Evolutionary conservation across 2,329 filamentous ascomycete species (phyloP).

Genomic region (Nemania bipapillata): DNA sequence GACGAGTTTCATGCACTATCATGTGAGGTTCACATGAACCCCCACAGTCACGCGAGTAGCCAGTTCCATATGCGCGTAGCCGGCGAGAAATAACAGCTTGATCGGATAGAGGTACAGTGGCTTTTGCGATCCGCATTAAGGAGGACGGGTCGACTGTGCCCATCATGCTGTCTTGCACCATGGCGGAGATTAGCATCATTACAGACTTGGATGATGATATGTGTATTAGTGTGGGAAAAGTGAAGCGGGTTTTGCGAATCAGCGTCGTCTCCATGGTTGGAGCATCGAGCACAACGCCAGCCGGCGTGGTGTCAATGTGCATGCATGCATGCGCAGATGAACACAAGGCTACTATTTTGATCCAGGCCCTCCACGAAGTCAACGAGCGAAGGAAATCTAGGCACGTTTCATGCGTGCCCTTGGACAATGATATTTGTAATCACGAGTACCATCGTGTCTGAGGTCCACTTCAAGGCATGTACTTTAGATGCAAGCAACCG

Average conservation of each 20-base stretch:
- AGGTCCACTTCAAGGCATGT: slow-evolving; percentile 18
- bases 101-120: slow-evolving; percentile 8
- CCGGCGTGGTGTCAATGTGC: slow-evolving; percentile 4
- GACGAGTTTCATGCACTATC: slow-evolving; percentile 29
- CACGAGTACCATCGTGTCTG: slow-evolving; percentile 1
- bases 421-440: slow-evolving; percentile 12
- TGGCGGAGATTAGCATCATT: neutral
- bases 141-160: neutral
- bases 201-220: neutral
- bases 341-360: neutral
- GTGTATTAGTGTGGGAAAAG: neutral
- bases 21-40: slow-evolving; percentile 37
- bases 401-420: slow-evolving; percentile 31
- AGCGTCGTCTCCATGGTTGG: neutral
- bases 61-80: slow-evolving; percentile 32
- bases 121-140: slow-evolving; percentile 2
- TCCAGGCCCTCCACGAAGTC: neutral
- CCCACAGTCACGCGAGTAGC: slow-evolving; percentile 28
- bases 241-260: neutral
- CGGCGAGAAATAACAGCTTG: slow-evolving; percentile 14
- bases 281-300: neutral
- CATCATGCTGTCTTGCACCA: neutral
- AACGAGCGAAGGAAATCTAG: slow-evolving; percentile 28
- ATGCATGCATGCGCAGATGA: neutral
- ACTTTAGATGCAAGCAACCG: slow-evolving; percentile 16